Base-by-base conservation (phyloP, 768 basidiomycete species). In the Daedalea quercina region DNA sequence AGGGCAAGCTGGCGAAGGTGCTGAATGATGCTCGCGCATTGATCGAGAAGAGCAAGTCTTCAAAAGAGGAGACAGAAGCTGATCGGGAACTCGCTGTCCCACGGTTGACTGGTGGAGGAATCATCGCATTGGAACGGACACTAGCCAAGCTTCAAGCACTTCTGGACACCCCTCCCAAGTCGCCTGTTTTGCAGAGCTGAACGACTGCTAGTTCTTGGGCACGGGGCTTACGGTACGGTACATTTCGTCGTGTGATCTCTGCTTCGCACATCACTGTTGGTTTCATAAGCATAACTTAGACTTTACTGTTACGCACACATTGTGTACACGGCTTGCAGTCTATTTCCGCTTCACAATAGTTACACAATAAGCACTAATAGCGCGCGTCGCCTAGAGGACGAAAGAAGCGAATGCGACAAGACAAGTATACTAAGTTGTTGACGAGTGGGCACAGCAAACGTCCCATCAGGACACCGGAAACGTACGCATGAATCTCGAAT, bases 41-140 rank as follows among this genome's bases (percentile, higher is more conserved):
- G 35, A 79, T 94, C 56, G 76, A 80, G 58, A 84, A 84, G 71
- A 90, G 89, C 69, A 81, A 73, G 53, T 44, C 61, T 25, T 61
- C 66, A 25, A 75, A 76, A 17, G 60, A 57, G 13, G 70, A 65
- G 42, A 51, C 65, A 7, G 50, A 62, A 33, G 55, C 54, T 26
- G 67, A 73, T 45, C 63, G 60, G 19, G 79, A 78, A 35, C 63
- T 64, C 20, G 87, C 90, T 0, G 80, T 94, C 11, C 85, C 88
- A n/a, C 76, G 84, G 55, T 67, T 92, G 60, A 87, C 85, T 1
- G 69, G 78, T n/a, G 90, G 91, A 43, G 86, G 89, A 1, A 84
- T 87, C 52, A 82, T 94, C 59, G 79, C 82, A 12, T 71, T 94
- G 33, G 82, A 86, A 67, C 79, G 89, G 72, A 90, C 83, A 55